Conservation (phyloP, 169 alveolate genomes). For the Hepatocystis sp. region DNA sequence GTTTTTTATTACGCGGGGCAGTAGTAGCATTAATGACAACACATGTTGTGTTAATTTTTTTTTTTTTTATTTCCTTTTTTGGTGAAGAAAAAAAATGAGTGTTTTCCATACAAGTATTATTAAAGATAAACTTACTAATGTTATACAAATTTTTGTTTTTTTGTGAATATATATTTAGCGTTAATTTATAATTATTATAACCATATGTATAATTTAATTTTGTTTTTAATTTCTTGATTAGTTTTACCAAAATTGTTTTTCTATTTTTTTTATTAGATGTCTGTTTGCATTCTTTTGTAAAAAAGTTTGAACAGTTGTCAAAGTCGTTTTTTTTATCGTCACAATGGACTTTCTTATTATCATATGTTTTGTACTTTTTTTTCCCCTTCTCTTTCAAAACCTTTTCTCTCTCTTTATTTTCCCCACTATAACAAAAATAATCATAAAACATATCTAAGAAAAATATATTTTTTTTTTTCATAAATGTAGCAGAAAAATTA, state of each 20-base stretch:
- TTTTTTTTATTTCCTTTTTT: neutral
- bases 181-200: constrained; percentile 25
- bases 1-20: no score
- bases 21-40: no score
- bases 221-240: constrained; percentile 41
- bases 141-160: constrained; percentile 11
- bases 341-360: neutral
- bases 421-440: constrained; percentile 9
- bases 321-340: neutral
- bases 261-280: neutral
- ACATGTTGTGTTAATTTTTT: neutral
- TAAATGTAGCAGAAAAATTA: constrained; percentile 23
- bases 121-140: constrained; percentile 23
- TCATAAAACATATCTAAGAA: constrained; percentile 35
- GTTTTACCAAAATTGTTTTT: constrained; percentile 21
- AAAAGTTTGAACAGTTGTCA: neutral
- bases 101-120: neutral
- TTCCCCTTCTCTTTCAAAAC: neutral
- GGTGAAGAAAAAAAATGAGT: neutral
- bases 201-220: constrained; percentile 19
- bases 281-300: neutral
- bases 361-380: neutral
- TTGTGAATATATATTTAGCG: constrained; percentile 31
- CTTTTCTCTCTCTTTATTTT: neutral
- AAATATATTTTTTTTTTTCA: constrained; percentile 19